Percentiles rank a stretch among this genome's conserved stretches.
phyloP scores from a whole-genome alignment of 2,329 filamentous ascomycete species.

The Cercospora beticola region DNA sequence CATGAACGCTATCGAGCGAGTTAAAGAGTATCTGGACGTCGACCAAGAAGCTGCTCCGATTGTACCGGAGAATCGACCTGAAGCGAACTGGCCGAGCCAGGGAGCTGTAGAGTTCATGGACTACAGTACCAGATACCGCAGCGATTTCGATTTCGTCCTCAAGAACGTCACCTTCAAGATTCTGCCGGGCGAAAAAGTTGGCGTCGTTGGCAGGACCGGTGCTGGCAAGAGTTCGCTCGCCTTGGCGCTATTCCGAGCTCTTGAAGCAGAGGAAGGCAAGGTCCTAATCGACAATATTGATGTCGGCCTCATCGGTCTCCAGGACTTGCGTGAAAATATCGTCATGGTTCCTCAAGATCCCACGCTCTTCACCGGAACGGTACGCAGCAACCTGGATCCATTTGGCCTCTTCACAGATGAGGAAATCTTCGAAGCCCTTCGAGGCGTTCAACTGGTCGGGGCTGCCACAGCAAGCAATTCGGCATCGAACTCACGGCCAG shows the following conservation, averaged over 20 bases:
- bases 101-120: slow-evolving; percentile 84
- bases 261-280: slow-evolving; percentile 86
- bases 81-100: slow-evolving; percentile 77
- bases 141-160: slow-evolving; percentile 83
- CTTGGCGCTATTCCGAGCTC: slow-evolving; percentile 84
- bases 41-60: slow-evolving; percentile 85
- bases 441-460: slow-evolving; percentile 83
- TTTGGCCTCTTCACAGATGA: slow-evolving; percentile 87
- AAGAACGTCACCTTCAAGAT: slow-evolving; percentile 84
- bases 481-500: slow-evolving; percentile 44
- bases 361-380: slow-evolving; percentile 88
- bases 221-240: slow-evolving; percentile 96
- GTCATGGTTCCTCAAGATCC: slow-evolving; percentile 98
- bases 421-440: slow-evolving; percentile 81
- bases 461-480: slow-evolving; percentile 43
- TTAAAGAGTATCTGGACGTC: slow-evolving; percentile 95
- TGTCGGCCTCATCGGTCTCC: slow-evolving; percentile 84
- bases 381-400: slow-evolving; percentile 89
- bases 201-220: slow-evolving; percentile 91
- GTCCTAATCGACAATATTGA: slow-evolving; percentile 92
- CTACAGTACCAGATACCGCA: slow-evolving; percentile 86
- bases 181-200: slow-evolving; percentile 82
- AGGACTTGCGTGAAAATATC: slow-evolving; percentile 87
- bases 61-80: slow-evolving; percentile 74
- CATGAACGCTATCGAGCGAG: slow-evolving; percentile 97